These are phyloP conservation scores for Populus davidiana DNA, from an alignment of 345 rosid genomes.

Conservation along the genomic window DNA sequence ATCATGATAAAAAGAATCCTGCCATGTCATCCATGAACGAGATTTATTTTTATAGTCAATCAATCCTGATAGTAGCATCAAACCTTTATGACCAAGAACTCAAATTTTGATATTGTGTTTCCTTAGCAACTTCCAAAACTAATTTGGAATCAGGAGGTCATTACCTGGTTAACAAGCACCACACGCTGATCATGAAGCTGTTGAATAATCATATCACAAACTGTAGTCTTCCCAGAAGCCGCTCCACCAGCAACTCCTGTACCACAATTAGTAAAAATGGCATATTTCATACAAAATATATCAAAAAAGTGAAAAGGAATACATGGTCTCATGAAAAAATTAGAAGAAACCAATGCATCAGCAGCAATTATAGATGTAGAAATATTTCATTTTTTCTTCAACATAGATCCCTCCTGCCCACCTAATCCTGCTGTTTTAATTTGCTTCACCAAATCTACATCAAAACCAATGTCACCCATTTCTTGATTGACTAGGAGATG, in stretches of 20 bases:
- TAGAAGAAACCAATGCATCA: too few species aligned
- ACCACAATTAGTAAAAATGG: not conserved
- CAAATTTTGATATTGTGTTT: too few species aligned
- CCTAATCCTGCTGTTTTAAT: too few species aligned
- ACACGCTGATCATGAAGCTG: constrained; percentile 99
- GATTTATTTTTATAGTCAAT: not conserved
- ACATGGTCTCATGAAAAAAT: too few species aligned
- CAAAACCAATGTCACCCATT: not conserved
- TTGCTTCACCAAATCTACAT: not conserved
- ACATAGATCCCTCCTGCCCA: too few species aligned
- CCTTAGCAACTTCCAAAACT: too few species aligned
- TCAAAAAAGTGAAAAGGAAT: too few species aligned
- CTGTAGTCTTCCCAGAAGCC: constrained; percentile 97
- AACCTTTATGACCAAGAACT: not conserved
- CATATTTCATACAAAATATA: not conserved
- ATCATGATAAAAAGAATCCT: constrained; percentile 99
- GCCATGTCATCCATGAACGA: constrained; percentile 40
- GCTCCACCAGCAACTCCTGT: constrained; percentile 98
- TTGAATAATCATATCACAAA: constrained; percentile 98
- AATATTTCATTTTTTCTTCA: too few species aligned
- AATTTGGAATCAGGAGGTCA: not conserved
- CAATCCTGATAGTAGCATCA: constrained; percentile 4
- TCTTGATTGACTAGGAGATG: not conserved
- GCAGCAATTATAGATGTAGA: too few species aligned
- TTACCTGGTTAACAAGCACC: constrained; percentile 91